Evolutionary conservation across 2,329 filamentous ascomycete genomes (phyloP).

Genomic region (Chalara sp.): DNA sequence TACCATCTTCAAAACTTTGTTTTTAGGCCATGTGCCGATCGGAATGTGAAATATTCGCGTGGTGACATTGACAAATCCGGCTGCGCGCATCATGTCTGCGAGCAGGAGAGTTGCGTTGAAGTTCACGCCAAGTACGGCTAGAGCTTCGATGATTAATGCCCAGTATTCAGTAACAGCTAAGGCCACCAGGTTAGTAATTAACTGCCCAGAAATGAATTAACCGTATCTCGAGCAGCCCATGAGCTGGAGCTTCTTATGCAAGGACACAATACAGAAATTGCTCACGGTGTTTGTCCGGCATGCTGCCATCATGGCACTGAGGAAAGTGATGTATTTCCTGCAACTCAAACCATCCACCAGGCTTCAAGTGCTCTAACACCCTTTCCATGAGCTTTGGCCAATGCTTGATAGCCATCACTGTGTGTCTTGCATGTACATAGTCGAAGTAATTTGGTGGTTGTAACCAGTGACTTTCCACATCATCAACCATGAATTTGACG

Average conservation of each 20-base stretch:
- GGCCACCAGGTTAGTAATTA: too few relatives aligned
- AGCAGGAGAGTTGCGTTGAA: conserved; percentile 37
- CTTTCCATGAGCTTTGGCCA: conserved; percentile 6
- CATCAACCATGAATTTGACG: conserved; percentile 49
- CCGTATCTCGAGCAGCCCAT: too few relatives aligned
- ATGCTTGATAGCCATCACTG: conserved; percentile 5
- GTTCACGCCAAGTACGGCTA: conserved; percentile 39
- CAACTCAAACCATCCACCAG: conserved; percentile 48
- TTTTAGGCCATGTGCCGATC: conserved; percentile 34
- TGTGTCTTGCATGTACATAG: conserved; percentile 10
- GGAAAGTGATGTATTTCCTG: conserved; percentile 47
- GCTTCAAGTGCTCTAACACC: conserved; percentile 36
- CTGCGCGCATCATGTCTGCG: conserved; percentile 37
- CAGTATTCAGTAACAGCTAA: conserved; percentile 38
- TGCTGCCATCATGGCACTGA: conserved; percentile 33
- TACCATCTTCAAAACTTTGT: conserved; percentile 41
- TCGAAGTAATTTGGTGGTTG: conserved; percentile 25
- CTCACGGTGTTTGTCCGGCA: conserved; percentile 30
- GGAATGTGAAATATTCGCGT: conserved; percentile 33
- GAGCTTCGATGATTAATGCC: conserved; percentile 37
- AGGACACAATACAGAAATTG: too few relatives aligned
- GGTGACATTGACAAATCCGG: conserved; percentile 41
- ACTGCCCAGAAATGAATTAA: too few relatives aligned
- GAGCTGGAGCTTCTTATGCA: too few relatives aligned
- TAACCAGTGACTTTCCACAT: conserved; percentile 50